phyloP scores from a whole-genome alignment of 176 grass and related monocot genomes.

The Musa acuminata region DNA sequence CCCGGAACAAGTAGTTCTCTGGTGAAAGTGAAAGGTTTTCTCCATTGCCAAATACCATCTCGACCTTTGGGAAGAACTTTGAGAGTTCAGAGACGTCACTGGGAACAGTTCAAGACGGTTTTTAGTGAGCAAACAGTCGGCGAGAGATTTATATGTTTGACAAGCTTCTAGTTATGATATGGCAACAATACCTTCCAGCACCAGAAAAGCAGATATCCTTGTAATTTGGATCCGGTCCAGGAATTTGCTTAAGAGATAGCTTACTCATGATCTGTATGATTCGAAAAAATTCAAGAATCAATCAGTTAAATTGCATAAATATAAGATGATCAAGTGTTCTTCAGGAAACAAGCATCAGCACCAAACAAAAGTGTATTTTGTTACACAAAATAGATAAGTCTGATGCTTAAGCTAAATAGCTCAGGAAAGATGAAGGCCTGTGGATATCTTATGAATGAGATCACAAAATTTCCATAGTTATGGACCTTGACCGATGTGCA shows the following conservation, averaged over 20 bases:
- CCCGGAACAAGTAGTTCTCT: constrained; percentile 98
- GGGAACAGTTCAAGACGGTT: constrained; percentile 11
- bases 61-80: constrained; percentile 67
- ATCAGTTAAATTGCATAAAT: too few relatives aligned
- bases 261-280: constrained; percentile 59
- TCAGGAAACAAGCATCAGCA: too few relatives aligned
- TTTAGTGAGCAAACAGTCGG: not conserved
- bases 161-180: not conserved
- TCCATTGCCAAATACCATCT: constrained; percentile 95
- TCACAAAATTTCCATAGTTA: too few relatives aligned
- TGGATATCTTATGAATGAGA: too few relatives aligned
- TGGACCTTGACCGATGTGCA: too few relatives aligned
- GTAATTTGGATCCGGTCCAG: constrained; percentile 91
- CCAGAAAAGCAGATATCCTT: constrained; percentile 97
- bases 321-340: too few relatives aligned
- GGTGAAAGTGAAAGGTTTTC: constrained; percentile 87
- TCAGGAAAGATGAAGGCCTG: too few relatives aligned
- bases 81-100: constrained; percentile 65
- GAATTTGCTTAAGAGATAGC: constrained; percentile 81
- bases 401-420: too few relatives aligned
- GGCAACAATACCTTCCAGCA: constrained; percentile 67
- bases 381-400: too few relatives aligned
- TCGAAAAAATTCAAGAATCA: not conserved
- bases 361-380: too few relatives aligned
- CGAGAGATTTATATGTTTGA: not conserved